phyloP scores from a whole-genome alignment of 768 basidiomycete genomes.

The Ramaria sp. region DNA sequence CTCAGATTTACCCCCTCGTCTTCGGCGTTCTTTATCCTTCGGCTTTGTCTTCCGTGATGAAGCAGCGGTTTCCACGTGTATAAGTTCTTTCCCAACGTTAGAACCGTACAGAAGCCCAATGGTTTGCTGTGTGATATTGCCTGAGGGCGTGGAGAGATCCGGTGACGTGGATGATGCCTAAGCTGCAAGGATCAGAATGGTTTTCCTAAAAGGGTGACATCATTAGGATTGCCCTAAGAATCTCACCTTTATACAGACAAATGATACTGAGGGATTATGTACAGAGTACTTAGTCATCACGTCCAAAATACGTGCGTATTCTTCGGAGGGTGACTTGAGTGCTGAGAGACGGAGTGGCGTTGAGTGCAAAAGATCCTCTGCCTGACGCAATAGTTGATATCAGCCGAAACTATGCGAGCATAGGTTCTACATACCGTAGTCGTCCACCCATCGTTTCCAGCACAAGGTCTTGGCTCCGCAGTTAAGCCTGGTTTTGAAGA shows the following conservation, averaged over 20 bases:
- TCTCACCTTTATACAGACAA: constrained; percentile 83
- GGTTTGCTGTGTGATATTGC: constrained; percentile 50
- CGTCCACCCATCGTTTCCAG: constrained; percentile 90
- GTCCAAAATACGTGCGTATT: constrained; percentile 84
- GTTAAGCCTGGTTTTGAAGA: constrained; percentile 61
- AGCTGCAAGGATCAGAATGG: not conserved
- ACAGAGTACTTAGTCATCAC: constrained; percentile 89
- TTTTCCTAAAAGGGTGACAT: not conserved
- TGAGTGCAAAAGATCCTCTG: constrained; percentile 93
- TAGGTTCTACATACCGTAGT: constrained; percentile 47
- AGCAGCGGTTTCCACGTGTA: constrained; percentile 27
- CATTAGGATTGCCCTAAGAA: not conserved
- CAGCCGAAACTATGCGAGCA: not conserved
- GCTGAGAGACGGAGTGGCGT: constrained; percentile 81
- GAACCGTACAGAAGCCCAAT: constrained; percentile 80
- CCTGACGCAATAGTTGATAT: constrained; percentile 33
- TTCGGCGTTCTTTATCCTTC: not conserved
- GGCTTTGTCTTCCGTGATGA: not conserved
- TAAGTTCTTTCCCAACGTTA: constrained; percentile 66
- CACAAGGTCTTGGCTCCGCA: constrained; percentile 76
- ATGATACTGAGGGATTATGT: constrained; percentile 83
- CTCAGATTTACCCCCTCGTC: not conserved
- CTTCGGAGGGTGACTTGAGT: constrained; percentile 76
- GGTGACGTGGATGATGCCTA: constrained; percentile 67
- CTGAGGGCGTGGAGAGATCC: constrained; percentile 71